Evolutionary conservation across 176 grass and related monocot species (phyloP), one percentile per base, ranked within the genome.

Genomic region (Dactylis glomerata): DNA sequence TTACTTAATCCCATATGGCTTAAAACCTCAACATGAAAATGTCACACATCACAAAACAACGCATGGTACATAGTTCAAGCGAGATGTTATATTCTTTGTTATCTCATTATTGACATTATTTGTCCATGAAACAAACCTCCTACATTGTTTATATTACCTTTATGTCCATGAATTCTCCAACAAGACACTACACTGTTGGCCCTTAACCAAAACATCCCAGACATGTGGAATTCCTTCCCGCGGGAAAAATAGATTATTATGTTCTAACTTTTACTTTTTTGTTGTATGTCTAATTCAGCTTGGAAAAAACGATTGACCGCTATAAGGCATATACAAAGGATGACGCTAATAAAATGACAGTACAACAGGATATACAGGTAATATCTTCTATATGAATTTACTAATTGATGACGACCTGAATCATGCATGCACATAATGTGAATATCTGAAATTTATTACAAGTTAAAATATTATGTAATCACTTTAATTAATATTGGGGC

Each of bases 231-330:
- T 19, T 71, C 47, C 33, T 41, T 40, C 23, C n/a, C 0, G 10
- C 24, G 4, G 4, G 69, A 46, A 32, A 49, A 5, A 5, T 32
- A 28, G 15, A 30, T 47, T 66, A 41, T 24, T 40, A 40, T 58
- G 3, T 58, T 79, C 22, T 41, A 36, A 90, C 13, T 67, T 59
- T 49, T 27, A 37, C 4, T 80, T 75, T 40, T 23, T 74, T 73
- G 8, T 31, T 79, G 4, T 80, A 19, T 85, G 8, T 80, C 30
- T 32, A 31, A 41, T 73, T 78, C 62, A 94, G 92, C 81, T 46
- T 94, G 50, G 81, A 87, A 27, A 89, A 91, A 85, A 85, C 89
- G 20, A 91, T 94, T 73, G 86, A 89, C 22, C 86, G 89, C 13
- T 94, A 94, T 32, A 91, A 66, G 68, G 40, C 64, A 27, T 65